Percentiles rank a stretch among this genome's conserved stretches.
Conservation (phyloP, 139 green algal species). For the Zygnema cylindricum region DNA sequence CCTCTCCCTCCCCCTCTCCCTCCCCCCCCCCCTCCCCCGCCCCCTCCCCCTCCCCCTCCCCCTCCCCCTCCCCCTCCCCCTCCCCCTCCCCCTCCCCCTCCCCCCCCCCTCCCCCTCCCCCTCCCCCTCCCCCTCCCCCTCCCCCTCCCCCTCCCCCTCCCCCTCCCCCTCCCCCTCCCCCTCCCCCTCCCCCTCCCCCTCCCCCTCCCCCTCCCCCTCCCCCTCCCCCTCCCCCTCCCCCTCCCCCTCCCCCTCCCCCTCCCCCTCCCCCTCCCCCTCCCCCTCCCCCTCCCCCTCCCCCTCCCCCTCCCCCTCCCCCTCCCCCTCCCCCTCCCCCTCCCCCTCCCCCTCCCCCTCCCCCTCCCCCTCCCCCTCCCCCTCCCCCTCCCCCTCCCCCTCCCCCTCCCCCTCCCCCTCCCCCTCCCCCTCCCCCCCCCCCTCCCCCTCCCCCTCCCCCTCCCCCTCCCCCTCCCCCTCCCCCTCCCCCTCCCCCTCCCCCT, state of each 20-base stretch:
- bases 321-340: too few relatives aligned
- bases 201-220: neutral
- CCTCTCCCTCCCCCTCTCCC: too few relatives aligned
- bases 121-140: neutral
- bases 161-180: neutral
- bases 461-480: neutral
- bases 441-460: neutral
- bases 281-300: too few relatives aligned
- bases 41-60: neutral
- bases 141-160: neutral
- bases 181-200: neutral
- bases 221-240: neutral
- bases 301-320: too few relatives aligned
- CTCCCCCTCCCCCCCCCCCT: neutral
- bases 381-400: neutral
- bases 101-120: neutral
- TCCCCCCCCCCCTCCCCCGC: neutral
- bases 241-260: neutral
- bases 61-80: conserved; percentile 5
- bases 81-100: neutral
- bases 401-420: neutral
- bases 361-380: too few relatives aligned
- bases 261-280: neutral
- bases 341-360: too few relatives aligned
- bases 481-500: neutral